Evolutionary conservation across 345 rosid genomes (phyloP), one percentile per base, ranked within the genome.

Genomic region (Excoecaria agallocha): DNA sequence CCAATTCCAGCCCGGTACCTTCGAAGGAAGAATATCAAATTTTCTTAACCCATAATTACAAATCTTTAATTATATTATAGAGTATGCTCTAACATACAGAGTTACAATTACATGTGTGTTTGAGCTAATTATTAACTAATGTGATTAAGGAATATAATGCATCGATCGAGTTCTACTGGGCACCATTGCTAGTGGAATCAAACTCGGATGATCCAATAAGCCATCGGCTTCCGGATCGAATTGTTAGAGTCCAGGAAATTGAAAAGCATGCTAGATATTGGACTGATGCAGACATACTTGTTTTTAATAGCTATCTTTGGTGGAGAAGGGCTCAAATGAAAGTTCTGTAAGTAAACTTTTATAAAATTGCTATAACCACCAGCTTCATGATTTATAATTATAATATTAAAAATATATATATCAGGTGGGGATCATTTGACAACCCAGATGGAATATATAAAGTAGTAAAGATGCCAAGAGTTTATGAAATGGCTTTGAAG

Each of bases 271-370:
- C 82, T 13, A 71, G 76, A 73, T 66, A 75, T 59, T 79, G 82
- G 82, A 79, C 70, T 16, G 68, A 75, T 37, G 73, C 79, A 0
- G 79, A 79, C 48, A 67, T 79, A 12, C 82, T 79, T 30, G 66
- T 79, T 75, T 79, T 79, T 46, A 75, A 71, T 61, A 58, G 41
- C 49, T 79, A 75, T 22, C 79, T 79, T 43, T 79, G 82, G 82
- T 79, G 82, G 82, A 66, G 82, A 65, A 75, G 82, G 55, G n/a
- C 79, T 63, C 66, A 75, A 71, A 79, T 79, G 82, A 79, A 59
- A 9, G 82, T 72, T 61, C 3, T 79, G 82, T 75, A 60, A 71
- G 82, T 64, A 16, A 17, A 8, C 13, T 62, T 12, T 62, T 15
- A 12, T 24, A 59, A n/a, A 12, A 30, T 12, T 61, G 12, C 25